phyloP scores from a whole-genome alignment of 805 yeast species.

The Candida nitratophila region DNA sequence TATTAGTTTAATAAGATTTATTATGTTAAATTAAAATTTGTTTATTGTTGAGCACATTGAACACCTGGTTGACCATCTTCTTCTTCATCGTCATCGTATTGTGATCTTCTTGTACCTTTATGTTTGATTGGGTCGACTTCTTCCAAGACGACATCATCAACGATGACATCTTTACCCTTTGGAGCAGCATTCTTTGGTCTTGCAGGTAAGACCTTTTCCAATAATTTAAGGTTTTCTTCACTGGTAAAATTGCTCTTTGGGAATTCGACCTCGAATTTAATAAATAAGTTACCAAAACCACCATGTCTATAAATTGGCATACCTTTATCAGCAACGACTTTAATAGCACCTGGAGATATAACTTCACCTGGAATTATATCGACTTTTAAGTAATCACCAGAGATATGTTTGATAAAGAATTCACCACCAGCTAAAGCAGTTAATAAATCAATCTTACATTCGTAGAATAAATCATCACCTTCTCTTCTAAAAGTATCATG shows the following conservation, averaged over 20 bases:
- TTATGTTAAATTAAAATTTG: neutral
- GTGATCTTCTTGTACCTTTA: constrained; percentile 20
- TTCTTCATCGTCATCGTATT: constrained; percentile 45
- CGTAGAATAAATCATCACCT: constrained; percentile 80
- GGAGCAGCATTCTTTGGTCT: constrained; percentile 61
- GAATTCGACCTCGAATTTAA: constrained; percentile 85
- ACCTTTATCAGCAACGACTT: constrained; percentile 88
- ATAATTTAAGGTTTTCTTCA: constrained; percentile 65
- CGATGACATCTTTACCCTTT: constrained; percentile 54
- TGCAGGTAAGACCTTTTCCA: constrained; percentile 76
- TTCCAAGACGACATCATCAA: constrained; percentile 52
- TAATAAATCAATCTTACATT: constrained; percentile 82
- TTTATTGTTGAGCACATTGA: constrained; percentile 90
- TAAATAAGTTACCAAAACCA: constrained; percentile 78
- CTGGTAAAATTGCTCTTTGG: constrained; percentile 67
- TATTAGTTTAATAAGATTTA: no score
- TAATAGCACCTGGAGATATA: constrained; percentile 73
- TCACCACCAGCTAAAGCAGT: constrained; percentile 97
- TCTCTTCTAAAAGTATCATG: constrained; percentile 79
- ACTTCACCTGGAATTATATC: constrained; percentile 87
- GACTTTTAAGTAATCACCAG: constrained; percentile 86
- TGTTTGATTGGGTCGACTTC: constrained; percentile 24
- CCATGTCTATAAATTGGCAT: constrained; percentile 93
- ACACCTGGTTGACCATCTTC: constrained; percentile 67
- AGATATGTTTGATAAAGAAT: constrained; percentile 78